phyloP scores from a whole-genome alignment of 2,329 filamentous ascomycete genomes.

The Pseudogymnoascus sp. region DNA sequence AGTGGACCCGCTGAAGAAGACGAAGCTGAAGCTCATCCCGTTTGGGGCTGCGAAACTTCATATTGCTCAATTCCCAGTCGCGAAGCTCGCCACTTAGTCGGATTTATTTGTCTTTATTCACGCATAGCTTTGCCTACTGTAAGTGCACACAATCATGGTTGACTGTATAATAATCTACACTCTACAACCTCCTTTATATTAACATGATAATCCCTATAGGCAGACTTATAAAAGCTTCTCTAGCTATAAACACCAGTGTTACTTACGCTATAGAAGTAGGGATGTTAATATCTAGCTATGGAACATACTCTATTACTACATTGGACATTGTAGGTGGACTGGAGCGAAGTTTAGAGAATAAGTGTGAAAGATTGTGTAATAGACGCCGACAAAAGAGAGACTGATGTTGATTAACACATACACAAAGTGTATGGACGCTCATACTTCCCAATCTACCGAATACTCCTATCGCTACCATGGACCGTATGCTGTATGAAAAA shows the following conservation, averaged over 20 bases:
- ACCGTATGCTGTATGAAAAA: not conserved
- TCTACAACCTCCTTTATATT: too few relatives aligned
- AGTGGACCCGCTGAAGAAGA: constrained; percentile 30
- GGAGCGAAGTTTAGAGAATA: not conserved
- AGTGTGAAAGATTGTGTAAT: not conserved
- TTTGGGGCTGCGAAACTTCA: constrained; percentile 41
- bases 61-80: constrained; percentile 36
- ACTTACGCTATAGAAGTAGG: not conserved
- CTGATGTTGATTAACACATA: not conserved
- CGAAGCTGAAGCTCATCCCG: constrained; percentile 35
- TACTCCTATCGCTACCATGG: not conserved
- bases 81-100: constrained; percentile 15
- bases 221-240: not conserved
- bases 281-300: not conserved
- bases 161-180: too few relatives aligned
- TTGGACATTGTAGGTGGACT: not conserved
- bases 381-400: not conserved
- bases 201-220: not conserved
- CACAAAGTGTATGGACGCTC: not conserved
- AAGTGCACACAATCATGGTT: not conserved
- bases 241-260: not conserved
- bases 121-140: not conserved
- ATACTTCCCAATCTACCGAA: not conserved
- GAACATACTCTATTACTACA: not conserved
- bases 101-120: not conserved